Conservation (phyloP, 768 basidiomycete species). For the Lyophyllum atratum region DNA sequence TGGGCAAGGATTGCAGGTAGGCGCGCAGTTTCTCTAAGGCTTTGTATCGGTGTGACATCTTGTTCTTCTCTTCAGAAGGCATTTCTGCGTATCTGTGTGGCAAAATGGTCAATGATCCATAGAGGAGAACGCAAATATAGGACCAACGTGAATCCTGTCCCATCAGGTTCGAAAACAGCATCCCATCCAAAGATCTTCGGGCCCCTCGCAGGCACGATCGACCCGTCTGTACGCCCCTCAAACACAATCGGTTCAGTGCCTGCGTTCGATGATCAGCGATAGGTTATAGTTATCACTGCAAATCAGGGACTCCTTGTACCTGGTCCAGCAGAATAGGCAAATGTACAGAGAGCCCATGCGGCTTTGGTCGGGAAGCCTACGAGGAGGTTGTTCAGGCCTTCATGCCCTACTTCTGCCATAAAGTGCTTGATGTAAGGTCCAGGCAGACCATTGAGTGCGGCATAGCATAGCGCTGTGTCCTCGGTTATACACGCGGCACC, state of each 20-base stretch:
- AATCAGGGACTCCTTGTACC: constrained; percentile 29
- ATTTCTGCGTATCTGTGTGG: constrained; percentile 72
- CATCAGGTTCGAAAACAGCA: constrained; percentile 78
- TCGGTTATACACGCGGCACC: constrained; percentile 68
- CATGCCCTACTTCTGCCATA: constrained; percentile 78
- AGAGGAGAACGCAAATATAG: background rate
- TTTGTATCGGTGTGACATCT: constrained; percentile 70
- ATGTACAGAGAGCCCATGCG: constrained; percentile 93
- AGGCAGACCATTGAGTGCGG: constrained; percentile 87
- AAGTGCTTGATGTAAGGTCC: constrained; percentile 99
- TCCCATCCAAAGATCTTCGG: constrained; percentile 89
- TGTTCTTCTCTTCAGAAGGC: constrained; percentile 67
- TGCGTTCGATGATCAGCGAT: constrained; percentile 6
- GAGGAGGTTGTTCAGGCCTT: constrained; percentile 87
- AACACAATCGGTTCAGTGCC: constrained; percentile 69
- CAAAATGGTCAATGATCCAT: background rate
- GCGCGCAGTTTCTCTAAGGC: constrained; percentile 69
- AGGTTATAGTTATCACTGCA: background rate
- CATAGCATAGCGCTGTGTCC: constrained; percentile 93
- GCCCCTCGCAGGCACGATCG: constrained; percentile 87
- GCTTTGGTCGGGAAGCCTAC: constrained; percentile 71
- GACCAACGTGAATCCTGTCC: constrained; percentile 74
- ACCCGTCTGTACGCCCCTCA: constrained; percentile 87
- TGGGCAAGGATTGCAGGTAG: constrained; percentile 41
- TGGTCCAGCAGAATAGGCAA: constrained; percentile 90